A percentile compares a stretch with the other conserved stretches of the same genome.
Evolutionary conservation across 768 basidiomycete genomes (phyloP).

Genomic region (Kwoniella pini): DNA sequence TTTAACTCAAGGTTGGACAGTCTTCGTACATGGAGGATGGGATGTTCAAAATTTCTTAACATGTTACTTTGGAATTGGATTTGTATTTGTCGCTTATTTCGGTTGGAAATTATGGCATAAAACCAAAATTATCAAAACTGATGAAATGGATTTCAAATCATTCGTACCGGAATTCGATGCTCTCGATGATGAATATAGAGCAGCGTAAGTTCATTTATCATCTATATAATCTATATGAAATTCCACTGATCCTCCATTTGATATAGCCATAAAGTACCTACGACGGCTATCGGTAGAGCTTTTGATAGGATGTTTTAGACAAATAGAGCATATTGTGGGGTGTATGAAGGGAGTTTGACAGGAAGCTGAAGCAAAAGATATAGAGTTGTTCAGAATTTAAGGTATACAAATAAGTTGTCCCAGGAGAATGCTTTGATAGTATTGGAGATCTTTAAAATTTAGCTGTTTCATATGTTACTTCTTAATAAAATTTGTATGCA

Average conservation of each 20-base stretch:
- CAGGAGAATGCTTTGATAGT: too few species aligned
- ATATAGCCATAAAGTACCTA: neutral
- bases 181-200: constrained; percentile 7
- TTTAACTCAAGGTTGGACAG: constrained; percentile 8
- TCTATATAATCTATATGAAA: neutral
- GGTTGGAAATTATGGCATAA: constrained; percentile 8
- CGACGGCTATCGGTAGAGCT: constrained; percentile 1
- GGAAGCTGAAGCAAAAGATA: too few species aligned
- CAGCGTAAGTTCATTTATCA: neutral
- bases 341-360: too few species aligned
- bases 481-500: too few species aligned
- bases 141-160: constrained; percentile 6
- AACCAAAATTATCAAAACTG: neutral
- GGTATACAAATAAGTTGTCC: too few species aligned
- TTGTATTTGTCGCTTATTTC: constrained; percentile 6
- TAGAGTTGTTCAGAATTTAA: too few species aligned
- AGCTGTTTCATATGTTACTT: too few species aligned
- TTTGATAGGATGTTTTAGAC: constrained; percentile 7
- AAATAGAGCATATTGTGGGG: too few species aligned
- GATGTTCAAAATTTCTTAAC: constrained; percentile 13
- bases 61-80: constrained; percentile 13
- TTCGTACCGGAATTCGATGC: constrained; percentile 13
- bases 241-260: too few species aligned
- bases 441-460: too few species aligned
- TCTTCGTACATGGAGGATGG: constrained; percentile 12